A percentile compares a stretch with the other conserved stretches of the same genome.
Conservation (phyloP, 257 asterid species). For the Primulina huaijiensis region DNA sequence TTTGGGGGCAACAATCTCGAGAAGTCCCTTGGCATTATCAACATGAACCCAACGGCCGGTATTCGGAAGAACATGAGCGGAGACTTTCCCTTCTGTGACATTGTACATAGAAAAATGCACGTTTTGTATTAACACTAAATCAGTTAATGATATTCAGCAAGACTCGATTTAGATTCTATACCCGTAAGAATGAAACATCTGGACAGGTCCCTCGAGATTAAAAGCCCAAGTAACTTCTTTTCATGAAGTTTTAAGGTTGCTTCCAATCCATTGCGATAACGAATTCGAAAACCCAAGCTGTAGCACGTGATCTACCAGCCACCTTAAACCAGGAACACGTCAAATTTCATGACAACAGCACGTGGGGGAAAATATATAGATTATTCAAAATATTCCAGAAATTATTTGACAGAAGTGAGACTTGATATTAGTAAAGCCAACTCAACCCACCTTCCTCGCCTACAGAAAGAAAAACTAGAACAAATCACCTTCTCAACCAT, state of each 20-base stretch:
- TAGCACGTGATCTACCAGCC: slow-evolving; percentile 92
- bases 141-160: not conserved
- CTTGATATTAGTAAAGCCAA: not conserved
- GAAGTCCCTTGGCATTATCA: slow-evolving; percentile 90
- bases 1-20: slow-evolving; percentile 76
- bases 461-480: not conserved
- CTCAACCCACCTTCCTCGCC: not conserved
- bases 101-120: slow-evolving; percentile 10
- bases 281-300: slow-evolving; percentile 82
- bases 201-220: slow-evolving; percentile 80
- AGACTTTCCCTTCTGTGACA: slow-evolving; percentile 49
- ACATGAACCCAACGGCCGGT: slow-evolving; percentile 99
- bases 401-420: not conserved
- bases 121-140: not conserved
- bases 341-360: slow-evolving; percentile 3
- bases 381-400: not conserved
- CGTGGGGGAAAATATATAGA: slow-evolving; percentile 15
- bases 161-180: slow-evolving; percentile 4
- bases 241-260: slow-evolving; percentile 81
- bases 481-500: not conserved
- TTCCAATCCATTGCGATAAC: slow-evolving; percentile 87
- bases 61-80: slow-evolving; percentile 64
- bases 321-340: slow-evolving; percentile 40
- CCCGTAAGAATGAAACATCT: slow-evolving; percentile 90
- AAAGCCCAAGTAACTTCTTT: slow-evolving; percentile 72